A percentile compares a stretch with the other conserved stretches of the same genome.
These are phyloP conservation scores for Colletotrichum salicis DNA, from an alignment of 2,329 filamentous ascomycete species.

Conservation along the genomic window DNA sequence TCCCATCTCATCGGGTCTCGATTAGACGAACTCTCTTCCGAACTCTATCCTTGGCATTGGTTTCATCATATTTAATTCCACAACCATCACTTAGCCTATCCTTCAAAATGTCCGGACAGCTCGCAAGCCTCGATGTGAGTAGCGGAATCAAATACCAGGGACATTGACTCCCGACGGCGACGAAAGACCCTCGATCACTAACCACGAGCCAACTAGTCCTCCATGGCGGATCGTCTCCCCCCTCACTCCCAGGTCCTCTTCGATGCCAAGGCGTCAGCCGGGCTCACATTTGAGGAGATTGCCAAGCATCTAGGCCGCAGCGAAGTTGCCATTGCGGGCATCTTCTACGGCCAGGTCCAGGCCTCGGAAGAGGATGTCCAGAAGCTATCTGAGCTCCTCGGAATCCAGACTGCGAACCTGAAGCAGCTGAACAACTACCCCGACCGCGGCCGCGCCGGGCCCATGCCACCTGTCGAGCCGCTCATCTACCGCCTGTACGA, in stretches of 20 bases:
- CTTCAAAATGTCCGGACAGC: slow-evolving; percentile 6
- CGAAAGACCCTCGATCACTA: slow-evolving; percentile 14
- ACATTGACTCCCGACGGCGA: neutral
- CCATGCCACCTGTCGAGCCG: slow-evolving; percentile 87
- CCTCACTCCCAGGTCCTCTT: slow-evolving; percentile 79
- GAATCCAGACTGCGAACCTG: slow-evolving; percentile 66
- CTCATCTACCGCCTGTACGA: slow-evolving; percentile 92
- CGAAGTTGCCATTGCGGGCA: slow-evolving; percentile 85
- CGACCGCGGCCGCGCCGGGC: slow-evolving; percentile 80
- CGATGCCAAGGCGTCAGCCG: slow-evolving; percentile 79
- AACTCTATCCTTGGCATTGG: neutral
- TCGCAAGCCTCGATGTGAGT: slow-evolving; percentile 52
- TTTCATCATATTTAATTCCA: neutral
- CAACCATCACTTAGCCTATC: no score
- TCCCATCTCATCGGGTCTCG: neutral
- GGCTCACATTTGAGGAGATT: slow-evolving; percentile 83
- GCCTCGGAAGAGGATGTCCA: slow-evolving; percentile 75
- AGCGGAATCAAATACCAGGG: neutral
- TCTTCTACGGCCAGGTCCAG: slow-evolving; percentile 90
- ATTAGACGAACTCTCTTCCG: neutral
- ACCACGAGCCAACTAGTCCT: slow-evolving; percentile 58
- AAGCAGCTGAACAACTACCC: slow-evolving; percentile 78
- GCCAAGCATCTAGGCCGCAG: slow-evolving; percentile 78
- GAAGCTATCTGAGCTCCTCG: slow-evolving; percentile 74
- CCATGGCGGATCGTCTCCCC: slow-evolving; percentile 76